A percentile compares a stretch with the other conserved stretches of the same genome.
Evolutionary conservation across 2,329 filamentous ascomycete species (phyloP).

Genomic region (Aspergillus latus): DNA sequence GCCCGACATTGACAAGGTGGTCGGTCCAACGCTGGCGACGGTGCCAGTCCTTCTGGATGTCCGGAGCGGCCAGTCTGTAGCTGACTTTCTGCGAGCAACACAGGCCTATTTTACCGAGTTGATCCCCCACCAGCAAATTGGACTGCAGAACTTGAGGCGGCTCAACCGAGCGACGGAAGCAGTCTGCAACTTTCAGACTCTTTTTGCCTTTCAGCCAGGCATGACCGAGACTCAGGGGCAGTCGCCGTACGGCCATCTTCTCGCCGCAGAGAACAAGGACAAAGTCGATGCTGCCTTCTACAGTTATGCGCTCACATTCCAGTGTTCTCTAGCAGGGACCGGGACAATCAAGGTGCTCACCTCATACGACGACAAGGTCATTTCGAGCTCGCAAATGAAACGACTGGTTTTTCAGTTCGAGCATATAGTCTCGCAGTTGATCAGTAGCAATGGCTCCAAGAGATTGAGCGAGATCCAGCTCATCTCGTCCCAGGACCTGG

Average conservation of each 20-base stretch:
- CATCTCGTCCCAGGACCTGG: background rate
- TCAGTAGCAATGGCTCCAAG: background rate
- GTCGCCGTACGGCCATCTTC: background rate
- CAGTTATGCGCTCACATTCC: background rate
- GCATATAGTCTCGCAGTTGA: background rate
- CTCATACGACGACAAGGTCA: background rate
- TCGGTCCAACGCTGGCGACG: background rate
- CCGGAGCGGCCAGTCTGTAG: background rate
- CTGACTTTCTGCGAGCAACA: background rate
- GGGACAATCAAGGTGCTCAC: background rate
- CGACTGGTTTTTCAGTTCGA: background rate
- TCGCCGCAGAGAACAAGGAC: background rate
- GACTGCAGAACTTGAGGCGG: conserved; percentile 19
- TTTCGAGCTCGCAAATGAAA: background rate
- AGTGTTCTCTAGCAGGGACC: background rate
- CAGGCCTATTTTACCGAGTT: conserved; percentile 15
- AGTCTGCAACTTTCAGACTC: background rate
- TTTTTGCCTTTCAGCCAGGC: conserved; percentile 5
- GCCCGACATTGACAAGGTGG: background rate
- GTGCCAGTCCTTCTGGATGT: background rate
- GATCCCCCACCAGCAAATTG: conserved; percentile 20
- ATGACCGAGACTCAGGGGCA: background rate
- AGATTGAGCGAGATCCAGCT: background rate
- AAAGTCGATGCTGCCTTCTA: background rate
- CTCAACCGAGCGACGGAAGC: background rate